These are phyloP conservation scores for Fraxinus baroniana DNA, from an alignment of 305 asterid genomes.

Conservation along the genomic window DNA sequence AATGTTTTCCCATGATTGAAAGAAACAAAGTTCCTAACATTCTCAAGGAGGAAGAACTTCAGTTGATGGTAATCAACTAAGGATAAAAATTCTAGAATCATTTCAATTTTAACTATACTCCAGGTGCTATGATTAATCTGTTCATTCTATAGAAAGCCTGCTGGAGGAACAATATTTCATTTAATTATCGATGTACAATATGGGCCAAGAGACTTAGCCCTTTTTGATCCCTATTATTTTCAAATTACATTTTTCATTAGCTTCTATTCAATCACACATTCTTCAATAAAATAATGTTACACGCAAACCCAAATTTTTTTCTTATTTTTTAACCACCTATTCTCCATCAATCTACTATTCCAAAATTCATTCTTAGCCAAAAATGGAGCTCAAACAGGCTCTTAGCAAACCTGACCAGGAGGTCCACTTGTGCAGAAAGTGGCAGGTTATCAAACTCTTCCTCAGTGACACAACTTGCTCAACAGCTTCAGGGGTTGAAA, in stretches of 20 bases:
- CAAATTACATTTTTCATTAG: background rate
- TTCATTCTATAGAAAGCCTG: constrained; percentile 74
- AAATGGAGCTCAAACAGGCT: background rate
- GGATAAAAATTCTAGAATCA: constrained; percentile 64
- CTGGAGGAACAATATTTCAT: constrained; percentile 16
- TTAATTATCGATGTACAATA: background rate
- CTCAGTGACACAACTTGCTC: background rate
- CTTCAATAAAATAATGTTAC: background rate
- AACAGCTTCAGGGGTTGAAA: background rate
- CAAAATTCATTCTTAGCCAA: background rate
- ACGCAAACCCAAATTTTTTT: background rate
- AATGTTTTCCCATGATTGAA: constrained; percentile 71
- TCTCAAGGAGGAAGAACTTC: constrained; percentile 66
- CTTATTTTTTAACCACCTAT: no score
- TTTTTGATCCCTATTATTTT: background rate
- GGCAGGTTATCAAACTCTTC: background rate
- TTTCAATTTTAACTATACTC: constrained; percentile 73
- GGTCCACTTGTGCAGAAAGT: background rate
- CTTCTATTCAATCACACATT: background rate
- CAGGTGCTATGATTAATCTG: constrained; percentile 61
- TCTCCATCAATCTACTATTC: background rate
- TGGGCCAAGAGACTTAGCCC: background rate
- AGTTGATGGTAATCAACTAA: constrained; percentile 68
- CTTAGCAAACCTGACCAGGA: background rate
- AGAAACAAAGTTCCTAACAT: constrained; percentile 63